phyloP scores from a whole-genome alignment of 2,329 filamentous ascomycete species.

The Zopfia rhizophila region DNA sequence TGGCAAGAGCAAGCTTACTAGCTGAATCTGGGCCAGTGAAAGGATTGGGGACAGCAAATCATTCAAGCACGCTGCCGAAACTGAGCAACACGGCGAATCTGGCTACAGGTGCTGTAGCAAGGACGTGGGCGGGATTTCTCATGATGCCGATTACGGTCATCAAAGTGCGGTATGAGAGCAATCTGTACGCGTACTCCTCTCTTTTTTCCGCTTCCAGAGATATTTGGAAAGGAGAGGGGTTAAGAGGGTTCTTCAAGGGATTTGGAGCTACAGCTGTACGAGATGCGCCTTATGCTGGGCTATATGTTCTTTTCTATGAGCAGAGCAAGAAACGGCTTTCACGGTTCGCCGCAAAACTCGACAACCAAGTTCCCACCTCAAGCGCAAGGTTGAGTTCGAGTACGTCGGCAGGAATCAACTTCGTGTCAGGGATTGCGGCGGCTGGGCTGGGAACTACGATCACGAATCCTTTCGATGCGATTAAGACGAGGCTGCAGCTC shows the following conservation, averaged over 20 bases:
- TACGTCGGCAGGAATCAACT: slow-evolving; percentile 79
- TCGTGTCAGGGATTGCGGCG: slow-evolving; percentile 81
- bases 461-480: slow-evolving; percentile 95
- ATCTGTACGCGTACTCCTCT: slow-evolving; percentile 83
- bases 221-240: slow-evolving; percentile 77
- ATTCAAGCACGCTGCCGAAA: slow-evolving; percentile 80
- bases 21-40: slow-evolving; percentile 28
- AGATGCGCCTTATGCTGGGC: slow-evolving; percentile 94
- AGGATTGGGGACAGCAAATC: slow-evolving; percentile 25
- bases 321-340: slow-evolving; percentile 75
- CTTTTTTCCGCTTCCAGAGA: slow-evolving; percentile 77
- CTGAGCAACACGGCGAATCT: slow-evolving; percentile 88
- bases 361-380: slow-evolving; percentile 14
- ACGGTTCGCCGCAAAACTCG: slow-evolving; percentile 40
- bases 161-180: slow-evolving; percentile 95
- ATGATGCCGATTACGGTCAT: slow-evolving; percentile 97
- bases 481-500: slow-evolving; percentile 94
- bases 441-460: slow-evolving; percentile 85
- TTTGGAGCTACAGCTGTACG: slow-evolving; percentile 93
- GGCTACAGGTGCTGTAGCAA: slow-evolving; percentile 81
- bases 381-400: slow-evolving; percentile 36
- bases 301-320: slow-evolving; percentile 96
- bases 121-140: slow-evolving; percentile 86
- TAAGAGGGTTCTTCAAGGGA: slow-evolving; percentile 89
- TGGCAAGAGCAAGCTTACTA: slow-evolving; percentile 58